phyloP scores from a whole-genome alignment of 225 moss, liverwort and hornwort genomes.

The Physcomitrellopsis africana region DNA sequence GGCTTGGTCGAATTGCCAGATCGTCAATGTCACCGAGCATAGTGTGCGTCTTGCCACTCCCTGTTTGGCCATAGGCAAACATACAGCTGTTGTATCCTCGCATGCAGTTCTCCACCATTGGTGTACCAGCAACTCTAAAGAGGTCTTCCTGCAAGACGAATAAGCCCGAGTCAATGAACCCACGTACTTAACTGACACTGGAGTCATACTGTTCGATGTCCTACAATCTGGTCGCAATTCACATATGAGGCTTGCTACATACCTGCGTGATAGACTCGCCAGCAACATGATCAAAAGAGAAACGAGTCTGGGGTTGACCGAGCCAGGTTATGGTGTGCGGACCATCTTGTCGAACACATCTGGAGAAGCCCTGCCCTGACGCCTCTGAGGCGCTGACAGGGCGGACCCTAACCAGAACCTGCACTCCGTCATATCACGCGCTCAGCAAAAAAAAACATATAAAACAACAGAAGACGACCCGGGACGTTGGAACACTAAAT shows the following conservation, averaged over 20 bases:
- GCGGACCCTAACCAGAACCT: conserved; percentile 64
- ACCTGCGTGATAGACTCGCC: conserved; percentile 68
- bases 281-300: conserved; percentile 71
- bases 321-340: conserved; percentile 63
- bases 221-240: background rate
- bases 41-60: conserved; percentile 70
- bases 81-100: conserved; percentile 71
- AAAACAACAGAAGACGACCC: background rate
- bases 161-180: conserved; percentile 12
- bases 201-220: background rate
- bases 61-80: conserved; percentile 74
- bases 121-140: conserved; percentile 62
- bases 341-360: conserved; percentile 62
- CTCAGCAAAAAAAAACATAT: background rate
- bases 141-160: conserved; percentile 57
- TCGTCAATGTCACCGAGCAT: conserved; percentile 74
- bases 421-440: conserved; percentile 19
- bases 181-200: background rate
- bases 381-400: conserved; percentile 51
- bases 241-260: background rate
- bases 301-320: conserved; percentile 62
- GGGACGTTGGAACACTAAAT: background rate
- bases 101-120: conserved; percentile 77
- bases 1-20: conserved; percentile 57
- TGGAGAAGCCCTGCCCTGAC: conserved; percentile 36